Base-by-base conservation (phyloP, 768 basidiomycete genomes). In the Tephrocybe sp. region DNA sequence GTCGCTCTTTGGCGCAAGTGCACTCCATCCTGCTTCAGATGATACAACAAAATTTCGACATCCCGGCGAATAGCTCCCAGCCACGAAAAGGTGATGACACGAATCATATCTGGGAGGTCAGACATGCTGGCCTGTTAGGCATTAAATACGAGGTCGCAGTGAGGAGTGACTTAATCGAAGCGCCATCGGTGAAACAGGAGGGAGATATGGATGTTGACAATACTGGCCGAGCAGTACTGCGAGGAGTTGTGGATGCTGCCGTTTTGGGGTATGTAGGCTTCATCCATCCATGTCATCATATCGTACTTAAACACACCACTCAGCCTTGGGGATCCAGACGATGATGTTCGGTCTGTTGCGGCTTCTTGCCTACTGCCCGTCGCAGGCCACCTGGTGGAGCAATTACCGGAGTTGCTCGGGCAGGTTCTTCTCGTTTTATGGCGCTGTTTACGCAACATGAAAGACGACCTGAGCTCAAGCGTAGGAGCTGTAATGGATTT, bases 131-230 rank as follows among this genome's bases (percentile, higher is more conserved):
- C 24, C 72, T 99, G 53, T 79, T 98, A 8, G 97, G 97, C 1
- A 85, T 99, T 67, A 98, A 98, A 74, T 98, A 98, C 66, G 92
- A 98, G 67, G 94, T 98, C 32, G 97, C 96, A 12, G 97, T 98
- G 15, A 76, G 93, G 57, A 83, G 78, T 48, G 93, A 97, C 65
- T 71, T 98, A 20, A 85, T 98, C 51, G 80, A 81, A 21, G 63
- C 71, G 6, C 59, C 61, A 23, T 50, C 58, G 28, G 61, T 71
- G 15, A 70, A 73, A 52, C n/a, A 18, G 17, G 58, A 63, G 34
- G 73, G 75, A 60, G 73, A 69, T 24, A 68, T 66, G 32, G 68
- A 69, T 3, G 55, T 65, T 10, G 65, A 65, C n/a, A 65, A 70
- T 51, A 66, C 65, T 4, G 86, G 84, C 15, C 74, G 68, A 53